Conservation (phyloP, 1,284 basidiomycete species). For the Rhodotorula sp. region DNA sequence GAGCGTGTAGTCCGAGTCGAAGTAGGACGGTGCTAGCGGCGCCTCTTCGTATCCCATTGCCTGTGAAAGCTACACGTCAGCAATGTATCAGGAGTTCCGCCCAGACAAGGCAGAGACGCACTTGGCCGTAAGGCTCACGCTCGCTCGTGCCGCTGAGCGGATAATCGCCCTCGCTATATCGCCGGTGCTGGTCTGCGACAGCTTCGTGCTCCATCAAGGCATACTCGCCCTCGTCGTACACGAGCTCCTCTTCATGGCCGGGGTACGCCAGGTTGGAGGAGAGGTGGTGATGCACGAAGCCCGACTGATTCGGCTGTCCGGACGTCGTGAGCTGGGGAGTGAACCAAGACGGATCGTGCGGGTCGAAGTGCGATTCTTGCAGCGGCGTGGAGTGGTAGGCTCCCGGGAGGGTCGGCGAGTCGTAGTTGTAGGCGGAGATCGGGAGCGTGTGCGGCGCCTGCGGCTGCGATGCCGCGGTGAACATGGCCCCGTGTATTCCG, state of each 20-base stretch:
- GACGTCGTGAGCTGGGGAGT: not conserved
- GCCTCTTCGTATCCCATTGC: not conserved
- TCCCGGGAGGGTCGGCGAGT: not conserved
- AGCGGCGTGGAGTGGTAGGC: not conserved
- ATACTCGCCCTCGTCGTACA: not conserved
- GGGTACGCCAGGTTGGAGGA: too few relatives aligned
- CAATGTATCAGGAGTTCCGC: not conserved
- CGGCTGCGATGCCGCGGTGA: not conserved
- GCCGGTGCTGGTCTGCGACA: not conserved
- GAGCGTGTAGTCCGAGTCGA: conserved; percentile 1
- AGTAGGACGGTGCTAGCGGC: not conserved
- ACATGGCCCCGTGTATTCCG: too few relatives aligned
- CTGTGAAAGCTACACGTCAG: not conserved
- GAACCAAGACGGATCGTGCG: conserved; percentile 11
- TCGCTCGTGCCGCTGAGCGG: not conserved
- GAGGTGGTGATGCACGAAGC: not conserved
- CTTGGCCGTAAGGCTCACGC: not conserved
- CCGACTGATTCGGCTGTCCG: not conserved
- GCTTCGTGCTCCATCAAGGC: not conserved
- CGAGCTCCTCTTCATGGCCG: too few relatives aligned
- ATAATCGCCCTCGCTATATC: conserved; percentile 8
- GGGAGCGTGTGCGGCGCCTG: not conserved
- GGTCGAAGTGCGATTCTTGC: conserved; percentile 1
- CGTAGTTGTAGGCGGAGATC: not conserved
- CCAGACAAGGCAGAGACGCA: not conserved